Conservation (phyloP, 129 eudicot genomes). For the Artemisia argyi region DNA sequence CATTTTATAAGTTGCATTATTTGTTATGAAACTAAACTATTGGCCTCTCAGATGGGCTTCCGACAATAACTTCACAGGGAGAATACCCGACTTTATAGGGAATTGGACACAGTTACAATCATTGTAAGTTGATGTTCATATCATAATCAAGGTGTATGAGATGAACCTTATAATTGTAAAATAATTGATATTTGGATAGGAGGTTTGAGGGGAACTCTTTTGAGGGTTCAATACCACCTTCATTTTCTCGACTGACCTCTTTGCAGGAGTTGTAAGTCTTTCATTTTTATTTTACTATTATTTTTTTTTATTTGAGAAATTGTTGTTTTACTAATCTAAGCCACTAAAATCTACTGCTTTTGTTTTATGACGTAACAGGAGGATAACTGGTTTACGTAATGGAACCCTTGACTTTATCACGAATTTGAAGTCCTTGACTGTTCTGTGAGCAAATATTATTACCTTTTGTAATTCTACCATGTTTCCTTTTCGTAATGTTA, state of each 20-base stretch:
- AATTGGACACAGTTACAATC: conserved; percentile 51
- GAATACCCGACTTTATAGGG: conserved; percentile 76
- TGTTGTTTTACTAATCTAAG: not conserved
- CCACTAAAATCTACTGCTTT: conserved; percentile 3
- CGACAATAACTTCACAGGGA: conserved; percentile 61
- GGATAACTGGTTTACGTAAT: conserved; percentile 72
- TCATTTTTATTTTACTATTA: not conserved
- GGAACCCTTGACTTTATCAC: conserved; percentile 69
- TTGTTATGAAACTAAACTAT: not conserved
- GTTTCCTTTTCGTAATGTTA: conserved; percentile 4
- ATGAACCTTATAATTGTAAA: not conserved
- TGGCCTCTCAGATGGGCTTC: conserved; percentile 59
- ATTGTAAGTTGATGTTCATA: conserved; percentile 37
- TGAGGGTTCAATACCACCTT: conserved; percentile 74
- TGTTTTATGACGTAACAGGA: conserved; percentile 41
- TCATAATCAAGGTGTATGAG: not conserved
- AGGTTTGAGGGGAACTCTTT: conserved; percentile 80
- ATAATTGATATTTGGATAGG: conserved; percentile 41
- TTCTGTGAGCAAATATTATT: conserved; percentile 48
- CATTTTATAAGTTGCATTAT: conserved; percentile 4
- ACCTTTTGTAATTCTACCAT: not conserved
- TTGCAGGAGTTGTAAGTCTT: conserved; percentile 62
- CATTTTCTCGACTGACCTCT: conserved; percentile 56
- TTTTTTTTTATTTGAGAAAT: too few relatives aligned
- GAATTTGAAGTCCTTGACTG: conserved; percentile 44